Conservation (phyloP, 2,329 filamentous ascomycete species). For the Zymoseptoria ardabiliae region DNA sequence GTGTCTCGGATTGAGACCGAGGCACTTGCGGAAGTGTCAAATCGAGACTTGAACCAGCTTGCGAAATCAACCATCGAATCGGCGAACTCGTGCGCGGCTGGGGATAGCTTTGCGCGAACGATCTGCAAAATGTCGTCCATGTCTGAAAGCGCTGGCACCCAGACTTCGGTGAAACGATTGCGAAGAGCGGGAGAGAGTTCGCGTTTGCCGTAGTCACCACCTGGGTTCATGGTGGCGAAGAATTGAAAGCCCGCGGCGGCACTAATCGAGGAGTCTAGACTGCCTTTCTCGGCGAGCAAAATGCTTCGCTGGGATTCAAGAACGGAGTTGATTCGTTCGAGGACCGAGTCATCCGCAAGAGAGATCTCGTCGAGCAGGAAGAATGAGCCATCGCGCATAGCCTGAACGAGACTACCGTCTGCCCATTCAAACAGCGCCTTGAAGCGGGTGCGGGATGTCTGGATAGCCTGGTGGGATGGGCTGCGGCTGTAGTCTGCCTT, state of each 20-base stretch:
- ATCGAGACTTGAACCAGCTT: conserved; percentile 82
- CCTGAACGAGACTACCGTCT: conserved; percentile 85
- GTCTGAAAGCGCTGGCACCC: conserved; percentile 84
- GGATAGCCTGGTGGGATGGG: conserved; percentile 29
- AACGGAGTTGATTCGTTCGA: conserved; percentile 93
- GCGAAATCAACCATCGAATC: conserved; percentile 75
- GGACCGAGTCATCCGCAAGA: conserved; percentile 90
- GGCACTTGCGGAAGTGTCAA: conserved; percentile 65
- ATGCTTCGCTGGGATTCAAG: conserved; percentile 82
- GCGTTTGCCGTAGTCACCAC: conserved; percentile 96
- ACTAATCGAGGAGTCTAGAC: conserved; percentile 70
- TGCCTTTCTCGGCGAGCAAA: conserved; percentile 87
- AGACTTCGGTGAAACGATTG: conserved; percentile 97
- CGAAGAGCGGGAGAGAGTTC: conserved; percentile 90
- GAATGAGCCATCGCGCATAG: conserved; percentile 82
- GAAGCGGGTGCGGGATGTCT: conserved; percentile 51
- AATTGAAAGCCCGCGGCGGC: conserved; percentile 83
- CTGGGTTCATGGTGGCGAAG: conserved; percentile 97
- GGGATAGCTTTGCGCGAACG: conserved; percentile 63
- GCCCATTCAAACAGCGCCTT: conserved; percentile 94
- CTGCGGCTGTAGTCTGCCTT: conserved; percentile 10
- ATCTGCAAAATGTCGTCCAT: conserved; percentile 83
- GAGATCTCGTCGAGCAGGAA: conserved; percentile 98
- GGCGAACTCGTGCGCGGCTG: conserved; percentile 51
- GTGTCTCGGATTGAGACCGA: conserved; percentile 88